Percentiles rank a stretch among this genome's conserved stretches.
Conservation (phyloP, 2,329 filamentous ascomycete genomes). For the Chaetomiaceae sp. region DNA sequence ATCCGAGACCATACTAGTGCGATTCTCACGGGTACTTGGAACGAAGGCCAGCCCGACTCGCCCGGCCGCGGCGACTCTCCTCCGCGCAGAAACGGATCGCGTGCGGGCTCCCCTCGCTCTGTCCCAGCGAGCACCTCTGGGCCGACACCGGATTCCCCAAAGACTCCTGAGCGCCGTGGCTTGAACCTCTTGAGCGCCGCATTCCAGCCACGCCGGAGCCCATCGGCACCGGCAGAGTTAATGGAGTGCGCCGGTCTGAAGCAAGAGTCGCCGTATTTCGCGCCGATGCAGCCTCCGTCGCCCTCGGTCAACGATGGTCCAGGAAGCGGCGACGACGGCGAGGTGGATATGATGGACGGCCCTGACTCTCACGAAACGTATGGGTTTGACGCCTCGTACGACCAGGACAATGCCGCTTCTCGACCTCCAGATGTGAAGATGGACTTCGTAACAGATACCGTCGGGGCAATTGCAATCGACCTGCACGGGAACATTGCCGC, state of each 20-base stretch:
- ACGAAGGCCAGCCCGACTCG: conserved; percentile 58
- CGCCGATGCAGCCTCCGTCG: not conserved
- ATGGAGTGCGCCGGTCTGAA: conserved; percentile 15
- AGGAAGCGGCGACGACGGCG: conserved; percentile 7
- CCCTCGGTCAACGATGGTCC: conserved; percentile 22
- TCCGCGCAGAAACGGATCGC: conserved; percentile 21
- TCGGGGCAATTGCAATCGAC: conserved; percentile 93
- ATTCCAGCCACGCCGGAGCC: conserved; percentile 17
- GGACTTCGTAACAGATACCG: conserved; percentile 79
- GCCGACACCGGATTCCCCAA: conserved; percentile 2
- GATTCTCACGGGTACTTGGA: conserved; percentile 55
- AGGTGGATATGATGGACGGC: conserved; percentile 4
- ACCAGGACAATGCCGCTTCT: not conserved
- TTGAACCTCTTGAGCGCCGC: conserved; percentile 13
- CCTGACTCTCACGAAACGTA: not conserved
- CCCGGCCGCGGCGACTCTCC: conserved; percentile 33
- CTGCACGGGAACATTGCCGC: conserved; percentile 82
- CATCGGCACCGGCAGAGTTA: conserved; percentile 5
- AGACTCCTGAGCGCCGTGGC: conserved; percentile 8
- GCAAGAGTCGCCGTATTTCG: conserved; percentile 10
- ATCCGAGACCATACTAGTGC: conserved; percentile 50
- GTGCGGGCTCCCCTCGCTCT: conserved; percentile 12
- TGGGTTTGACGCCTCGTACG: conserved; percentile 1
- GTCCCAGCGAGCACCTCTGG: not conserved
- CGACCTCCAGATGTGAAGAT: conserved; percentile 29